Evolutionary conservation across 345 rosid genomes (phyloP).

Genomic region (Dipteronia sinensis): DNA sequence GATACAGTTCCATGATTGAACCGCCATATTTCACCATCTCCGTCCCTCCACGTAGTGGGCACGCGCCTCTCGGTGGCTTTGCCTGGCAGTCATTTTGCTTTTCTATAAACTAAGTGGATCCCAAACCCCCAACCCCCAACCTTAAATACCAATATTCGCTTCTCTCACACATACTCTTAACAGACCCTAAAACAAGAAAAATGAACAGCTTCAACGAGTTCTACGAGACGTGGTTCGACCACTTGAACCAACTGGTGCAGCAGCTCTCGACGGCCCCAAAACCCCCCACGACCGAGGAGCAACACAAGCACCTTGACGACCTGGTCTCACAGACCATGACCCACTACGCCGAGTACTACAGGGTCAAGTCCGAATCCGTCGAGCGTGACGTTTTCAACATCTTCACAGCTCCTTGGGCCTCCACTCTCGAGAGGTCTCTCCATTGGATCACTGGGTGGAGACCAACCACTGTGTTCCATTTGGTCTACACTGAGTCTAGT

Average conservation of each 20-base stretch:
- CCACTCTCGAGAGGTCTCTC: slow-evolving; percentile 81
- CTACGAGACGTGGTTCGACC: slow-evolving; percentile 63
- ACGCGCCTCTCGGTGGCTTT: background rate
- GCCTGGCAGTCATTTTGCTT: background rate
- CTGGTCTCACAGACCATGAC: slow-evolving; percentile 50
- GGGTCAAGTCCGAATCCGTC: slow-evolving; percentile 44
- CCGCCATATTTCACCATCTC: background rate
- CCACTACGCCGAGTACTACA: slow-evolving; percentile 61
- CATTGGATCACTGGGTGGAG: slow-evolving; percentile 86
- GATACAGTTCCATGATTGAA: too few relatives aligned
- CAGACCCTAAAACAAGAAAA: background rate
- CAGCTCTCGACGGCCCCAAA: slow-evolving; percentile 52
- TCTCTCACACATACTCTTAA: background rate
- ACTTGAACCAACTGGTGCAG: slow-evolving; percentile 48
- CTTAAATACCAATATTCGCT: background rate
- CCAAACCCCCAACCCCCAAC: background rate
- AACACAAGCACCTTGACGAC: slow-evolving; percentile 30
- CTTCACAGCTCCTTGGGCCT: slow-evolving; percentile 72
- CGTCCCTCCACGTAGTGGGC: slow-evolving; percentile 14
- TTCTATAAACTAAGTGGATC: background rate
- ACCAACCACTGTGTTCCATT: slow-evolving; percentile 79
- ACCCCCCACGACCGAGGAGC: slow-evolving; percentile 39
- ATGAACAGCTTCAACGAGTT: slow-evolving; percentile 49
- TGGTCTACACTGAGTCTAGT: slow-evolving; percentile 81
- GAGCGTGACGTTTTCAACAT: slow-evolving; percentile 57